phyloP scores from a whole-genome alignment of 495 filamentous ascomycete genomes.

The Rhypophila decipiens region DNA sequence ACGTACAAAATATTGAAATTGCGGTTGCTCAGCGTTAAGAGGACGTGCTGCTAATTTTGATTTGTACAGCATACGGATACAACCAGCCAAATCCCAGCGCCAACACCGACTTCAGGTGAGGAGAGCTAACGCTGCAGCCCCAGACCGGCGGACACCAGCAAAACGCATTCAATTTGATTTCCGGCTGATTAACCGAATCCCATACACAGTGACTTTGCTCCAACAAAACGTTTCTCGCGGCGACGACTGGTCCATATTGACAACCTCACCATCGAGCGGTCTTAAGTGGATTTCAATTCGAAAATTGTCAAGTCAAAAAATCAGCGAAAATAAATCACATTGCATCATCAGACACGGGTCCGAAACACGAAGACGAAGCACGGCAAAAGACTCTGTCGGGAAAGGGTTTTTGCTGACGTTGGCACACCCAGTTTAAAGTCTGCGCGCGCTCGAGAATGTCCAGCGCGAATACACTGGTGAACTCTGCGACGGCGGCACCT shows the following conservation, averaged over 20 bases:
- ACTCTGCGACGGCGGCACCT: conserved; percentile 18
- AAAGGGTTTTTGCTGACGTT: neutral
- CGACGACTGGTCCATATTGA: too few species aligned
- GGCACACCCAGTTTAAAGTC: neutral
- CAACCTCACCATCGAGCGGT: too few species aligned
- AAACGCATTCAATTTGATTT: conserved; percentile 21
- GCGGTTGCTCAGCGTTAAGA: too few species aligned
- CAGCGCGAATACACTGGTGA: conserved; percentile 20
- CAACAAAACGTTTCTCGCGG: too few species aligned
- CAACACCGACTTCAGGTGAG: neutral
- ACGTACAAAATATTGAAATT: too few species aligned
- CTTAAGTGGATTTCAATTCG: too few species aligned
- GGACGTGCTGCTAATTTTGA: too few species aligned
- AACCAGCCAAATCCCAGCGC: neutral
- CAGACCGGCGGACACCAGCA: conserved; percentile 7
- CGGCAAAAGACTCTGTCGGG: neutral
- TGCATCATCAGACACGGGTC: neutral
- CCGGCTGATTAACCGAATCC: conserved; percentile 23
- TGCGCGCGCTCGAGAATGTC: conserved; percentile 15
- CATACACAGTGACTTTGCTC: too few species aligned
- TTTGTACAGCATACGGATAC: neutral
- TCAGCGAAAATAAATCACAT: too few species aligned
- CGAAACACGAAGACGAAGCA: too few species aligned
- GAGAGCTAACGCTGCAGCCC: neutral
- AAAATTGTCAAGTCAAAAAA: too few species aligned